A percentile compares a stretch with the other conserved stretches of the same genome.
These are phyloP conservation scores for Rhytidiadelphus loreus DNA, from an alignment of 225 moss, liverwort and hornwort species.

Conservation along the genomic window DNA sequence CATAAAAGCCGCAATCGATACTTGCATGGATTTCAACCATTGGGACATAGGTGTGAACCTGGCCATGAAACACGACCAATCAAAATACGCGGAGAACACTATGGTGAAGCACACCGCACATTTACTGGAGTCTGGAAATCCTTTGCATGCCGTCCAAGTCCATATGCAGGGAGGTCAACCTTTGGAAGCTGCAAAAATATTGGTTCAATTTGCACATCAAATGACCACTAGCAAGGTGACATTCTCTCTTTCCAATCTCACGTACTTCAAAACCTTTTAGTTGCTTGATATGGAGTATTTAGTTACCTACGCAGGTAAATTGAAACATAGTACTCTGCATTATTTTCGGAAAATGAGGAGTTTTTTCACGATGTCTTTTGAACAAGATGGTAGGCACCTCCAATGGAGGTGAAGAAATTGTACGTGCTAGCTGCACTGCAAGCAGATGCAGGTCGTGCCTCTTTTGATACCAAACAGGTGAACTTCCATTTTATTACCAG, in stretches of 20 bases:
- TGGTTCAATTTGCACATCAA: constrained; percentile 54
- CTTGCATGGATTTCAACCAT: constrained; percentile 80
- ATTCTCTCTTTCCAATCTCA: background rate
- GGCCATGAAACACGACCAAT: constrained; percentile 31
- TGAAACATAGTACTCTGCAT: background rate
- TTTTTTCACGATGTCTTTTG: no score
- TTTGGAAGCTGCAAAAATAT: constrained; percentile 49
- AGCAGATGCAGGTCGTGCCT: constrained; percentile 51
- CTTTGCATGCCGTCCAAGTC: constrained; percentile 63
- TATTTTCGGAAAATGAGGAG: background rate
- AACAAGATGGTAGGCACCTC: constrained; percentile 30
- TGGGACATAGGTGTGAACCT: constrained; percentile 64
- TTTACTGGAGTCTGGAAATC: constrained; percentile 57
- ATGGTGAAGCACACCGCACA: constrained; percentile 35
- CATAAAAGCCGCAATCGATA: constrained; percentile 60
- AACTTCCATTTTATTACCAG: background rate
- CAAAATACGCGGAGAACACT: constrained; percentile 13
- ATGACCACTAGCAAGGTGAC: constrained; percentile 45
- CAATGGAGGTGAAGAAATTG: constrained; percentile 64
- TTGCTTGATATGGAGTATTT: background rate
- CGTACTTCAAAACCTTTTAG: background rate
- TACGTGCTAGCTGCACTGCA: constrained; percentile 73
- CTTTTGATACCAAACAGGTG: constrained; percentile 41
- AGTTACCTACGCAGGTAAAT: background rate
- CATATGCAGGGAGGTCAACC: constrained; percentile 54